Evolutionary conservation across 225 moss, liverwort and hornwort genomes (phyloP), one percentile per base, ranked within the genome.

Genomic region (Marchantia polymorpha): DNA sequence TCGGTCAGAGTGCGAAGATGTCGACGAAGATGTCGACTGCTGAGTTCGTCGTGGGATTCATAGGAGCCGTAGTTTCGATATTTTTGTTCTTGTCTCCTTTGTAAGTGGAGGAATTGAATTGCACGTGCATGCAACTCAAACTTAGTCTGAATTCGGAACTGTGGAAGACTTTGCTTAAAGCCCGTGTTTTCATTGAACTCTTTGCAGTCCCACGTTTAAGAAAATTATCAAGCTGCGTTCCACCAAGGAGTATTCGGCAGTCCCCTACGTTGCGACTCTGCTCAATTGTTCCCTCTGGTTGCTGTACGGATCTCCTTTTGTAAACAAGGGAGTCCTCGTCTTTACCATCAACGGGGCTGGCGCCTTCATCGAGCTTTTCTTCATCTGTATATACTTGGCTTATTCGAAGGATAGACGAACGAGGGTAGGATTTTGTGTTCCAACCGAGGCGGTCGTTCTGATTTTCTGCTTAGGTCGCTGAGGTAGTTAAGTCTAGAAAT

Each of bases 321-420:
- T 84, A 13, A 63, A 52, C 6, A 72, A 51, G 29, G 56, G 59
- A 47, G 58, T 81, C 29, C 77, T 84, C 1, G 39, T 84, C 12
- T 46, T 81, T n/a, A 77, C 81, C 4, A 84, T 84, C 48, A 84
- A 78, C 54, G 81, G 81, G 19, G 81, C 76, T 39, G 84, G 84
- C 29, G 49, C 69, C 1, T 69, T 54, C 13, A 39, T 84, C 52
- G 81, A 84, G 61, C 3, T 46, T 39, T 53, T 52, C 55, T 84
- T 77, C 66, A 50, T 81, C 12, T 16, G 23, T n/a, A 54, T 72
- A 8, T 77, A 52, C 69, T 46, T 84, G 27, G 22, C 49, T 72
- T 23, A 50, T 70, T 0, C 30, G 53, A 17, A 49, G 63, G 25
- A 77, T n/a, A 52, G 48, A 71, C 63, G 58, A 29, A 55, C 50